phyloP scores from a whole-genome alignment of 2,329 filamentous ascomycete species.

The Ophiostoma sp. region DNA sequence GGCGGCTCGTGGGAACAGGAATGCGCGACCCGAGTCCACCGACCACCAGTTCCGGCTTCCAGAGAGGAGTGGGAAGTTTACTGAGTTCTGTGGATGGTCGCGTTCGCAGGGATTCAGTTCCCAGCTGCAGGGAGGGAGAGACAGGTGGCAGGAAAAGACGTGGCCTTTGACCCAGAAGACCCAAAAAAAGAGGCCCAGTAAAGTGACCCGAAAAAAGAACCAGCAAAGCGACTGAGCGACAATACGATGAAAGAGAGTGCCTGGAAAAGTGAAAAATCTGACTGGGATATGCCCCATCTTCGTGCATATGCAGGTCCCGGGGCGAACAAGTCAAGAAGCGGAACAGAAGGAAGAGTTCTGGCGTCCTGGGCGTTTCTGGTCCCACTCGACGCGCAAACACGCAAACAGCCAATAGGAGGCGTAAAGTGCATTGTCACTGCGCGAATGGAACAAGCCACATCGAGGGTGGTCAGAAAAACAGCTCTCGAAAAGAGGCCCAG shows the following conservation, averaged over 20 bases:
- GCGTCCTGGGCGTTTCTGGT: background rate
- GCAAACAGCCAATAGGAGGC: conserved; percentile 13
- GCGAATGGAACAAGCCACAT: conserved; percentile 25
- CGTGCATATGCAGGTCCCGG: conserved; percentile 19
- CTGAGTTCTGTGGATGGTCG: too few relatives aligned
- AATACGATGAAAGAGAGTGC: background rate
- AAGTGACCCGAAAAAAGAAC: background rate
- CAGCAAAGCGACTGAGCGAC: background rate
- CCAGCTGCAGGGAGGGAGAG: background rate
- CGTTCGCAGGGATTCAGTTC: background rate
- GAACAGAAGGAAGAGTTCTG: background rate
- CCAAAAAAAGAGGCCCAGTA: background rate
- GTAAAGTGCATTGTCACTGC: background rate
- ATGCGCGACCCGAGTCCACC: conserved; percentile 1
- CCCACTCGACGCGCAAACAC: background rate
- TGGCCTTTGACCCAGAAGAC: background rate
- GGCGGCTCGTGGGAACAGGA: background rate
- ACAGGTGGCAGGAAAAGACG: background rate
- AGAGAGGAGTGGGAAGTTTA: too few relatives aligned
- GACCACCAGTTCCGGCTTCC: too few relatives aligned
- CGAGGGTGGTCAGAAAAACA: background rate
- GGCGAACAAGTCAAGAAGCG: background rate
- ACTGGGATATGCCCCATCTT: conserved; percentile 12
- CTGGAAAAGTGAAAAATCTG: background rate
- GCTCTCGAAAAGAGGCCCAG: background rate